phyloP scores from a whole-genome alignment of 1,139 yeast species.

The Wickerhamiella infanticola region DNA sequence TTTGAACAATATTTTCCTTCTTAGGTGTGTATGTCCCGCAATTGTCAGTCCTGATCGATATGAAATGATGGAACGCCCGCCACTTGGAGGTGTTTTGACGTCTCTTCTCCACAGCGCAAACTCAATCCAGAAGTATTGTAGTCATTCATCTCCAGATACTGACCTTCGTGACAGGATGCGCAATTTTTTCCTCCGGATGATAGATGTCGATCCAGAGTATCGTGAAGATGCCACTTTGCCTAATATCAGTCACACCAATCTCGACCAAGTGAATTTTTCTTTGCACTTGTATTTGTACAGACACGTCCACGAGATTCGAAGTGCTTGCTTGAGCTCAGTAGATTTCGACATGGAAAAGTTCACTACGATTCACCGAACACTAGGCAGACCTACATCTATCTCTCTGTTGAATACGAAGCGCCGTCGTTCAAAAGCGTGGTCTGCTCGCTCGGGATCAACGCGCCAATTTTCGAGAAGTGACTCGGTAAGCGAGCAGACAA shows the following conservation, averaged over 20 bases:
- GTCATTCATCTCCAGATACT: background rate
- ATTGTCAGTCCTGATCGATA: slow-evolving; percentile 2
- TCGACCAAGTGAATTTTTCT: background rate
- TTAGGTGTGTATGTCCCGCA: slow-evolving; percentile 4
- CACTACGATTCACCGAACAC: background rate
- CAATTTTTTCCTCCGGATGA: background rate
- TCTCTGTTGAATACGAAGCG: background rate
- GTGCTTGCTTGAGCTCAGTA: background rate
- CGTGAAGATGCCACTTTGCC: background rate
- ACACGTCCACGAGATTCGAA: slow-evolving; percentile 1
- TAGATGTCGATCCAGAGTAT: background rate
- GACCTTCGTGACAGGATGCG: background rate
- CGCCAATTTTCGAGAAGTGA: background rate
- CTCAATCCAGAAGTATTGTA: background rate
- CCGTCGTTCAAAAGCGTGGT: background rate
- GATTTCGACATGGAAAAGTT: background rate
- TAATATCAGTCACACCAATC: background rate
- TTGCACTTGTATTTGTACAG: slow-evolving; percentile 1
- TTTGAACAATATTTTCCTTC: slow-evolving; percentile 1
- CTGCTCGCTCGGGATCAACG: background rate
- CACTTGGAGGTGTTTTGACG: background rate
- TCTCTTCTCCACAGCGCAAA: background rate
- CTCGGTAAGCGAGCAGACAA: background rate
- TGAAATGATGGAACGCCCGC: slow-evolving; percentile 1
- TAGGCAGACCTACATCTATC: background rate